Base-by-base conservation (phyloP, 257 asterid genomes). In the Forsythia suspensa region DNA sequence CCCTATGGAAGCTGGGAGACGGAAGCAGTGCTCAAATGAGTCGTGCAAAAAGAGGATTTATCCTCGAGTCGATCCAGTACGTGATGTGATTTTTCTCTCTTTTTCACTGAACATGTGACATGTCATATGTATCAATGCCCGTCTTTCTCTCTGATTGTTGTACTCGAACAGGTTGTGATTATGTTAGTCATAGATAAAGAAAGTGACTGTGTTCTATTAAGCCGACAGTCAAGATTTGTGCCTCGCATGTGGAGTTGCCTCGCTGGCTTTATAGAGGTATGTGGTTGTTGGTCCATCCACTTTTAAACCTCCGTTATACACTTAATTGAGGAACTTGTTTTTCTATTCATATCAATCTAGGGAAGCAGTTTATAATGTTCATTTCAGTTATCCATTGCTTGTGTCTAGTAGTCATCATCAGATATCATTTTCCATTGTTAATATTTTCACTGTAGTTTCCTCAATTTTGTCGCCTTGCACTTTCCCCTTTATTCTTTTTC, bases 201-300 rank as follows among this genome's bases (percentile, higher is more conserved):
- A 74, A 96, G 94, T 52, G 98, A 96, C 80, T 85, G 95, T 41
- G 99, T 82, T 51, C 83, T 95, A 70, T 80, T 95, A 72, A 87
- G 99, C 84, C 89, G 94, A 88, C 98, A 96, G 85, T 91, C 97
- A 5, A 93, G 98, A 86, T 94, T 86, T 85, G 99, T 96, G 59
- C 99, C 98, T 0, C 98, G 98, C 78, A 91, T 94, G 97, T 96
- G 98, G 98, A 96, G 99, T 81, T 96, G 99, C 83, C 91, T 96
- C 72, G 98, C 99, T 84, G 99, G 99, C 46, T 95, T 93, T 80
- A 93, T 91, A 71, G 98, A 96, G 97, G 99, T 91, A 72, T 85
- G 83, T 70, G 15, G 72, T 18, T 13, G 59, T 15, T 8, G 15
- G 15, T 43, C 61, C 68, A 68, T 57, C 40, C 80, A 63, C 46